phyloP scores from a whole-genome alignment of 1,284 basidiomycete species.

The Sporisorium iseilematis-ciliati region DNA sequence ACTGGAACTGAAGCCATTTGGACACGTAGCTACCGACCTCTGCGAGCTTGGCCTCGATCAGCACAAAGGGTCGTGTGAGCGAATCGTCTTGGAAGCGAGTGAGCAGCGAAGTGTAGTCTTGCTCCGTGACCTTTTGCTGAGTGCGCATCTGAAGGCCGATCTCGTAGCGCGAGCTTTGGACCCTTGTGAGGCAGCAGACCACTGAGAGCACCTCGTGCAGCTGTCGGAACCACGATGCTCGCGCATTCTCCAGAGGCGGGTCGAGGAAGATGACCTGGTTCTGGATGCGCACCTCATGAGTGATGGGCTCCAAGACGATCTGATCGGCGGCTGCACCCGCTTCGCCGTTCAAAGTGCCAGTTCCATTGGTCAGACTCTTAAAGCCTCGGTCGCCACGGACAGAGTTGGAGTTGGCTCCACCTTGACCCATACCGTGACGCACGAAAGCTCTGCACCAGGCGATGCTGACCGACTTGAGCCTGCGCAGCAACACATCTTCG shows the following conservation, averaged over 20 bases:
- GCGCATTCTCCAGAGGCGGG: constrained; percentile 93
- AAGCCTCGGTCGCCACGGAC: constrained; percentile 15
- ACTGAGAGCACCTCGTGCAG: constrained; percentile 83
- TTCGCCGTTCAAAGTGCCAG: constrained; percentile 9
- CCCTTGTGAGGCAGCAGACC: constrained; percentile 86
- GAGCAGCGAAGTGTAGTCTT: constrained; percentile 81
- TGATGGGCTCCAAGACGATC: constrained; percentile 68
- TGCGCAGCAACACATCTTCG: constrained; percentile 82
- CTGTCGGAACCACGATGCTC: constrained; percentile 89
- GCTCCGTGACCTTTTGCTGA: constrained; percentile 40
- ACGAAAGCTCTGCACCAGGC: constrained; percentile 87
- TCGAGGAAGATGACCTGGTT: constrained; percentile 99
- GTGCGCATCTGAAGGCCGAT: constrained; percentile 72
- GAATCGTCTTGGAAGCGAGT: constrained; percentile 79
- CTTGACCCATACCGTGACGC: constrained; percentile 23
- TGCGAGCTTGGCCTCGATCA: constrained; percentile 89
- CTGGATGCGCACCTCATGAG: constrained; percentile 95
- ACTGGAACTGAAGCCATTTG: constrained; percentile 99
- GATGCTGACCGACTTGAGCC: constrained; percentile 83
- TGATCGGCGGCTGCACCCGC: constrained; percentile 23
- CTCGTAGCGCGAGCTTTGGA: constrained; percentile 95
- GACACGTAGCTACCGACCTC: constrained; percentile 89
- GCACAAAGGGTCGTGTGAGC: constrained; percentile 83
- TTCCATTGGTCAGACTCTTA: constrained; percentile 25
- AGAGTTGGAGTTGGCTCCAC: constrained; percentile 12